A percentile compares a stretch with the other conserved stretches of the same genome.
These are phyloP conservation scores for Arabidopsis thaliana DNA, from an alignment of 345 rosid species.

Conservation along the genomic window DNA sequence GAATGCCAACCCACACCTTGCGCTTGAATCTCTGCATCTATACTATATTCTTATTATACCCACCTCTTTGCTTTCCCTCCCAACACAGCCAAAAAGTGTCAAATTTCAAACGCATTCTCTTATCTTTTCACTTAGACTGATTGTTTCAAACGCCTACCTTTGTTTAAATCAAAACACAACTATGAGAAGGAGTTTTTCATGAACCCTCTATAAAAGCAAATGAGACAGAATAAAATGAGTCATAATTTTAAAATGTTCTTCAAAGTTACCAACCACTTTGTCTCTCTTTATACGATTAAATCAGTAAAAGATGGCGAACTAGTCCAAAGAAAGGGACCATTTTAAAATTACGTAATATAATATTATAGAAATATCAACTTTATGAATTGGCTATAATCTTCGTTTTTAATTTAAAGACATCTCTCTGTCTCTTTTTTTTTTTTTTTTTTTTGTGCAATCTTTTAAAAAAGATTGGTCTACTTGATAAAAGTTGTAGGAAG, in stretches of 20 bases:
- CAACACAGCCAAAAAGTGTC: neutral
- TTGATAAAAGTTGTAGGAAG: conserved; percentile 33
- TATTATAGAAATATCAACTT: conserved; percentile 14
- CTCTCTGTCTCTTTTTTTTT: neutral
- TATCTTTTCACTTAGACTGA: neutral
- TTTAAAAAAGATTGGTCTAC: neutral
- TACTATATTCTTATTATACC: neutral
- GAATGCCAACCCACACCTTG: conserved; percentile 15
- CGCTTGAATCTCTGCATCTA: neutral
- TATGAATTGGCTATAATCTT: neutral
- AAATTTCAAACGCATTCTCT: neutral
- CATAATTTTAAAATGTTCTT: conserved; percentile 9
- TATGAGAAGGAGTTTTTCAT: neutral
- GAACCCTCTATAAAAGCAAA: conserved; percentile 9
- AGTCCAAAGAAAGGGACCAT: conserved; percentile 14
- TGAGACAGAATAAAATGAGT: conserved; percentile 22
- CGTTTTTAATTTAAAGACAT: conserved; percentile 12
- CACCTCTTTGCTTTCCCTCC: neutral
- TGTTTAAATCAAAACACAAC: conserved; percentile 4
- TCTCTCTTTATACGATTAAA: conserved; percentile 19
- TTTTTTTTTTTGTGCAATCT: no score
- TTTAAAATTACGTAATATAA: neutral
- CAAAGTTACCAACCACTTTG: conserved; percentile 6
- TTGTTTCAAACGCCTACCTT: neutral
- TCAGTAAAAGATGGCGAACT: conserved; percentile 22